Evolutionary conservation across 176 grass and related monocot species (phyloP), one percentile per base, ranked within the genome.

Genomic region (Carex myosuroides): DNA sequence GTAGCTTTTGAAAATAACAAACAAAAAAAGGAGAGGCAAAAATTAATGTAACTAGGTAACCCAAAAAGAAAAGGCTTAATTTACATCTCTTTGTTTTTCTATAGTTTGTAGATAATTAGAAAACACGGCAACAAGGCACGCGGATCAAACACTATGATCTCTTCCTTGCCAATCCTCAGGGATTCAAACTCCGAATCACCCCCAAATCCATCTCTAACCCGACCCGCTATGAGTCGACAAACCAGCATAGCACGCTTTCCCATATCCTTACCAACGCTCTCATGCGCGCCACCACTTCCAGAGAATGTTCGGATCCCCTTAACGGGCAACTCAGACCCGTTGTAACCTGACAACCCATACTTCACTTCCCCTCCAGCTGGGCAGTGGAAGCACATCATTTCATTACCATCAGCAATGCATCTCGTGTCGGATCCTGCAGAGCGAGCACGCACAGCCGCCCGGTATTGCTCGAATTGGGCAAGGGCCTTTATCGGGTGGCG

Each of bases 61-160:
- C n/a, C 20, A 79, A 52, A 22, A 79, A 58, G 6, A 52, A 75
- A 78, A 52, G 10, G 9, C 20, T 63, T 22, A 10, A 13, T 68
- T 69, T 69, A 69, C 65, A 39, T 69, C 13, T 69, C 65, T 64
- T 13, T 69, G 65, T 39, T 79, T 30, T 46, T 52, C n/a, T 80
- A 81, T 64, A 86, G 7, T 56, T 71, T 81, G 16, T 86, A 86
- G 61, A 86, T 81, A 37, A 86, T 86, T 4, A 86, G 60, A 67
- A 86, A 86, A 79, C 85, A 86, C 0, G 85, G 85, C 4, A 86
- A 14, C 57, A 86, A 57, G 21, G 85, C 85, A 0, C 48, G 56
- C 46, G 60, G 57, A 86, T 86, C 85, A 21, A 86, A 81, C 60
- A 86, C 85, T 39, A 86, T 5, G 20, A 86, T 63, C 61, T 86